phyloP scores from a whole-genome alignment of 192 early-diverging fungal species.

The Physocladia obscura region DNA sequence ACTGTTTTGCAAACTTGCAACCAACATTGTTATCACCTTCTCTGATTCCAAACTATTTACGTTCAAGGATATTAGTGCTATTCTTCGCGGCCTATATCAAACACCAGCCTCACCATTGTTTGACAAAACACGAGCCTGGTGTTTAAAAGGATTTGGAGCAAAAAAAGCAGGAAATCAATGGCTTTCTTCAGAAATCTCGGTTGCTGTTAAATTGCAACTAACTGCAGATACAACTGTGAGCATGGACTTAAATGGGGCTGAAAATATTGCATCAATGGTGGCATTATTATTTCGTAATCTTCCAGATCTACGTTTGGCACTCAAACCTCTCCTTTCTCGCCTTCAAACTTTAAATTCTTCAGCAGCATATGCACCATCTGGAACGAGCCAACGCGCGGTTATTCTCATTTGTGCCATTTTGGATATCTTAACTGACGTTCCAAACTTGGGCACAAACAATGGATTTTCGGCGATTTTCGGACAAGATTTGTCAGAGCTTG shows the following conservation, averaged over 20 bases:
- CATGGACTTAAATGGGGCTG: background rate
- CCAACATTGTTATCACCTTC: background rate
- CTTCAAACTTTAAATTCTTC: background rate
- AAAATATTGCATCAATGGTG: background rate
- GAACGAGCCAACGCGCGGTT: background rate
- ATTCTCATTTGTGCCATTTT: background rate
- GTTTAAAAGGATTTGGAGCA: constrained; percentile 7
- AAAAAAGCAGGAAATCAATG: background rate
- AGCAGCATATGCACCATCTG: constrained; percentile 1
- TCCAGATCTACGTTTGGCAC: background rate
- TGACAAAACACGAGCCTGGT: background rate
- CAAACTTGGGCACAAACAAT: background rate
- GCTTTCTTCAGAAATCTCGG: background rate
- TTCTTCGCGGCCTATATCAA: background rate
- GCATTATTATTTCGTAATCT: background rate
- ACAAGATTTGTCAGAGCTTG: too few species aligned
- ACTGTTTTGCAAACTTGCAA: constrained; percentile 6
- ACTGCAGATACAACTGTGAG: background rate
- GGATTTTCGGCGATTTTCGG: too few species aligned
- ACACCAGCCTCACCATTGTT: background rate
- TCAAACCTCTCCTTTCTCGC: background rate
- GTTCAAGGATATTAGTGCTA: background rate
- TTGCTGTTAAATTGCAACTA: background rate
- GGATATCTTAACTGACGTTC: background rate
- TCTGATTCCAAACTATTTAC: background rate